A percentile compares a stretch with the other conserved stretches of the same genome.
Conservation (phyloP, 1,284 basidiomycete species). For the Rhodotorula glutinis region DNA sequence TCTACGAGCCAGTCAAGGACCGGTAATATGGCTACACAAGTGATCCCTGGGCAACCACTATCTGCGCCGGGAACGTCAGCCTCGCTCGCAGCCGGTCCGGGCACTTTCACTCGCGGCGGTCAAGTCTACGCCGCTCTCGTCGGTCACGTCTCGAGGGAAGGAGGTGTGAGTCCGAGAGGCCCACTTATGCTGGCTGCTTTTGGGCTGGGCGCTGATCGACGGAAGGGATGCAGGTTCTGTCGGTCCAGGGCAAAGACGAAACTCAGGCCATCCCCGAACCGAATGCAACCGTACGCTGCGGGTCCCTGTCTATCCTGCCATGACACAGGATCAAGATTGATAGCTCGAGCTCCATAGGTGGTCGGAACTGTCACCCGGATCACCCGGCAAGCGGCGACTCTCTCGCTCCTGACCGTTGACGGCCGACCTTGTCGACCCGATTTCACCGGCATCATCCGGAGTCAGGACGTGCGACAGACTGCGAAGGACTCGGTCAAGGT, state of each 20-base stretch:
- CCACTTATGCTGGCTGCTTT: background rate
- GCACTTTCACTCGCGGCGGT: conserved; percentile 66
- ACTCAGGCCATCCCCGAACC: conserved; percentile 50
- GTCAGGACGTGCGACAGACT: conserved; percentile 73
- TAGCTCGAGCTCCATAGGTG: conserved; percentile 54
- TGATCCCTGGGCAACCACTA: conserved; percentile 81
- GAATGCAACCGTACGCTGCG: conserved; percentile 46
- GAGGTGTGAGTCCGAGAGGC: conserved; percentile 59
- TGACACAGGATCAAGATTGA: conserved; percentile 53
- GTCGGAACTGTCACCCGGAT: conserved; percentile 80
- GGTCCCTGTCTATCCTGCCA: conserved; percentile 49
- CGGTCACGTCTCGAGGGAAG: conserved; percentile 62
- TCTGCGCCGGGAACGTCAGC: conserved; percentile 56
- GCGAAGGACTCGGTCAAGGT: conserved; percentile 41
- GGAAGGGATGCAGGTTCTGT: conserved; percentile 26
- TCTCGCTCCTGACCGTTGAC: conserved; percentile 86
- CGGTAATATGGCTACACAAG: conserved; percentile 40
- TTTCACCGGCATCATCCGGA: conserved; percentile 85
- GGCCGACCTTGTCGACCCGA: conserved; percentile 82
- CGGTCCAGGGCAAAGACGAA: conserved; percentile 48
- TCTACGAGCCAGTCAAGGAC: too few species aligned
- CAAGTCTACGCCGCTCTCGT: conserved; percentile 69
- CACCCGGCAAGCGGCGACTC: conserved; percentile 78
- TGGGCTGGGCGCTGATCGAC: too few species aligned
- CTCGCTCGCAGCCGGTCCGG: conserved; percentile 60